These are phyloP conservation scores for Suhomyces canberraensis DNA, from an alignment of 805 yeast genomes.

Conservation along the genomic window DNA sequence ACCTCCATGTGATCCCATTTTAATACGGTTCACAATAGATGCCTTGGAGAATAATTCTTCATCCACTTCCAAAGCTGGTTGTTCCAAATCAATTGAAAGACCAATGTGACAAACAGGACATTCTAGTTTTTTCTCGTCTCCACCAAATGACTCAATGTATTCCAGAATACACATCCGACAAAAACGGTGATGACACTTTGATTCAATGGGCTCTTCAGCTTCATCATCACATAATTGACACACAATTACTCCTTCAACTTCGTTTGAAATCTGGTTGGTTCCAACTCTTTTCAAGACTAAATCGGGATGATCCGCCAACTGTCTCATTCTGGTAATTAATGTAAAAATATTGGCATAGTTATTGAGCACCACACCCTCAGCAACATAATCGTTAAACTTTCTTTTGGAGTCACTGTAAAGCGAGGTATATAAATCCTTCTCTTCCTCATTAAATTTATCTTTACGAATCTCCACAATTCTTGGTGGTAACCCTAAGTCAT, in stretches of 20 bases:
- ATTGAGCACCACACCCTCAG: constrained; percentile 93
- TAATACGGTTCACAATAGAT: constrained; percentile 80
- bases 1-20: constrained; percentile 64
- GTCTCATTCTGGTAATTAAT: constrained; percentile 94
- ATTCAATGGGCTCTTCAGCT: constrained; percentile 95
- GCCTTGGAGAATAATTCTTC: constrained; percentile 57
- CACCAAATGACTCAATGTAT: constrained; percentile 78
- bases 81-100: constrained; percentile 82
- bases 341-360: constrained; percentile 97
- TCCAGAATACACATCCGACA: constrained; percentile 92
- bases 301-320: constrained; percentile 97
- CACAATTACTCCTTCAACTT: constrained; percentile 56
- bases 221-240: constrained; percentile 97
- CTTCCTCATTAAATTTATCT: constrained; percentile 90
- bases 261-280: constrained; percentile 31
- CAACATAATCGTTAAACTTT: constrained; percentile 87
- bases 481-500: constrained; percentile 96
- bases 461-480: constrained; percentile 85
- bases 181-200: constrained; percentile 90
- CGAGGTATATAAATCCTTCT: constrained; percentile 85
- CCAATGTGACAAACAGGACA: constrained; percentile 98
- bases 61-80: constrained; percentile 76
- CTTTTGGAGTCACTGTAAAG: constrained; percentile 84
- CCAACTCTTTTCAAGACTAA: constrained; percentile 74
- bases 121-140: constrained; percentile 55